A percentile compares a stretch with the other conserved stretches of the same genome.
Evolutionary conservation across 2,329 filamentous ascomycete genomes (phyloP).

Genomic region (Lecanoromycetidae sp.): DNA sequence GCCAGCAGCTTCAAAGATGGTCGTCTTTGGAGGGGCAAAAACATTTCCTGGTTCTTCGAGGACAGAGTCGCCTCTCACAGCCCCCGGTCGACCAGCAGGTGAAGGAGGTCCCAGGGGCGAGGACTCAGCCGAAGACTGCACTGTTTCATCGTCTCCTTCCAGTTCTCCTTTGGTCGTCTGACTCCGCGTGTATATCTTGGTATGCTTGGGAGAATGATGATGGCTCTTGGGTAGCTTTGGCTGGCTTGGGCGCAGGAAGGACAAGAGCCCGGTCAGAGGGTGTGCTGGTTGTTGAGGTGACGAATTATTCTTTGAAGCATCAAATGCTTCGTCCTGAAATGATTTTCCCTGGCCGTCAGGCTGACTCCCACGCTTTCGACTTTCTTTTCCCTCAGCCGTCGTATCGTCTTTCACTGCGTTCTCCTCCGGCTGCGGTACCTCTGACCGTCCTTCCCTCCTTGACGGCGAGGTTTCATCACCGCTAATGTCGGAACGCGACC

Average conservation of each 20-base stretch:
- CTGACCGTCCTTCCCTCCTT: conserved; percentile 26
- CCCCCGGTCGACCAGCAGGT: conserved; percentile 29
- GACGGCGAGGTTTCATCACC: conserved; percentile 15
- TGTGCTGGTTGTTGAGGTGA: conserved; percentile 29
- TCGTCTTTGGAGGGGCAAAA: conserved; percentile 73
- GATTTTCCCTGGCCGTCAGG: conserved; percentile 14
- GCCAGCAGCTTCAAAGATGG: conserved; percentile 87
- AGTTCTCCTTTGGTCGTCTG: conserved; percentile 56
- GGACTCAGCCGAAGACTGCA: conserved; percentile 7
- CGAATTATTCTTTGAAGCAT: conserved; percentile 21
- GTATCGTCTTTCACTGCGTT: conserved; percentile 45
- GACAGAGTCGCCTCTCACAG: conserved; percentile 39
- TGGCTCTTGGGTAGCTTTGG: conserved; percentile 29
- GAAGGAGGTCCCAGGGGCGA: conserved; percentile 1
- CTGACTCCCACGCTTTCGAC: conserved; percentile 12
- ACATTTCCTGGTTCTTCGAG: conserved; percentile 34
- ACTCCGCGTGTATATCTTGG: conserved; percentile 62
- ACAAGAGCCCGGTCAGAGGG: conserved; percentile 54
- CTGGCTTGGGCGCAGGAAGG: conserved; percentile 53
- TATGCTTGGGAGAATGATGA: conserved; percentile 46
- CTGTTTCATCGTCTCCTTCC: conserved; percentile 27
- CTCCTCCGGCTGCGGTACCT: conserved; percentile 59
- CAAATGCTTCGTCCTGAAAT: conserved; percentile 21
- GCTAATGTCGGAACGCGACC: conserved; percentile 17
- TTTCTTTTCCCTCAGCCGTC: conserved; percentile 30